Evolutionary conservation across 2,329 filamentous ascomycete genomes (phyloP).

Genomic region (Acarospora socialis): DNA sequence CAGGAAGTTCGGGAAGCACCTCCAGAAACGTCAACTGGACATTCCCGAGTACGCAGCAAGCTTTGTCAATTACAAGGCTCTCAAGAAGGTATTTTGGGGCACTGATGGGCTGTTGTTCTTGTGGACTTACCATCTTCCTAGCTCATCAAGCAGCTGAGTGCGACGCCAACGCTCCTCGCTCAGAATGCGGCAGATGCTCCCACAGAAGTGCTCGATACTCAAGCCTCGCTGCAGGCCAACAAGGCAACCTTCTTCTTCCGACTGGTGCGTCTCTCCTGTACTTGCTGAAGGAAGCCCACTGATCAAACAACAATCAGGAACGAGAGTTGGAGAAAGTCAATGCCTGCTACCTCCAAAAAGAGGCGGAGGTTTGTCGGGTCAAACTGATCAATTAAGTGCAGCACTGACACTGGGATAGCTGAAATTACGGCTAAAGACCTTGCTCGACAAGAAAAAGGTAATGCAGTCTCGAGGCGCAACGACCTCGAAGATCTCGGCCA

Average conservation of each 20-base stretch:
- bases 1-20: slow-evolving; percentile 99
- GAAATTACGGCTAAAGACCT: slow-evolving; percentile 78
- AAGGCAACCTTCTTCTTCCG: slow-evolving; percentile 98
- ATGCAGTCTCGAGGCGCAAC: slow-evolving; percentile 65
- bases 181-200: slow-evolving; percentile 44
- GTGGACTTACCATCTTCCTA: slow-evolving; percentile 37
- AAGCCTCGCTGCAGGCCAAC: slow-evolving; percentile 83
- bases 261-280: slow-evolving; percentile 45
- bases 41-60: slow-evolving; percentile 98
- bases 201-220: slow-evolving; percentile 51
- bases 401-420: slow-evolving; percentile 43
- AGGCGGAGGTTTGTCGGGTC: slow-evolving; percentile 62
- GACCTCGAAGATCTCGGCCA: slow-evolving; percentile 74
- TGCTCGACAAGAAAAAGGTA: slow-evolving; percentile 89
- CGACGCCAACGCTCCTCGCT: slow-evolving; percentile 68
- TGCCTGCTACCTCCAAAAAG: slow-evolving; percentile 92
- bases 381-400: slow-evolving; percentile 3
- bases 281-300: neutral
- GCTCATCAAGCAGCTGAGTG: slow-evolving; percentile 97
- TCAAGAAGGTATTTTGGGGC: slow-evolving; percentile 68
- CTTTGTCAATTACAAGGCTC: slow-evolving; percentile 97
- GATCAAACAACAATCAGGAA: slow-evolving; percentile 45
- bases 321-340: slow-evolving; percentile 98
- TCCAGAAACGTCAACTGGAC: slow-evolving; percentile 97
- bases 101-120: too few relatives aligned